phyloP scores from a whole-genome alignment of 2,329 filamentous ascomycete species.

The Dothideomycetes sp. region DNA sequence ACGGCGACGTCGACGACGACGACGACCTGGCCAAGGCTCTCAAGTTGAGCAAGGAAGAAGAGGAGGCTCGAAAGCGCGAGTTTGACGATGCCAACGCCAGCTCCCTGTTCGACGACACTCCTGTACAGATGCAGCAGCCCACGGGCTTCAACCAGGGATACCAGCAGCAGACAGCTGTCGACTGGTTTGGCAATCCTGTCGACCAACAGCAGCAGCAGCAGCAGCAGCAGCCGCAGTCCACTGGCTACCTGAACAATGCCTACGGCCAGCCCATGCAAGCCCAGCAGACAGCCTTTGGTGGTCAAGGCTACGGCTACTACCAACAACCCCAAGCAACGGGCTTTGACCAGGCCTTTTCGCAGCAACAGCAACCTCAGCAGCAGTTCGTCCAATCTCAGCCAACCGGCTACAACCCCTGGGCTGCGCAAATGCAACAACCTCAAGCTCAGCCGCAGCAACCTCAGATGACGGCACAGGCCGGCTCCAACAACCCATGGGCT shows the following conservation, averaged over 20 bases:
- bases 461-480: conserved; percentile 60
- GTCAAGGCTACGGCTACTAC: conserved; percentile 53
- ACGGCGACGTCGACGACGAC: conserved; percentile 47
- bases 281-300: conserved; percentile 53
- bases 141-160: conserved; percentile 96
- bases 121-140: conserved; percentile 55
- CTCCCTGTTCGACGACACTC: conserved; percentile 77
- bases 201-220: conserved; percentile 56
- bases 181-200: conserved; percentile 95
- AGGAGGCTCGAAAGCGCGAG: conserved; percentile 76
- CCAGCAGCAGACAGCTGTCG: conserved; percentile 89
- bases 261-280: conserved; percentile 74
- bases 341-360: conserved; percentile 48
- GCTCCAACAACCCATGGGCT: conserved; percentile 93
- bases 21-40: conserved; percentile 93
- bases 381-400: conserved; percentile 48
- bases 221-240: conserved; percentile 50
- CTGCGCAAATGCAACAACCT: conserved; percentile 30
- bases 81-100: conserved; percentile 77
- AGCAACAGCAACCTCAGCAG: conserved; percentile 41
- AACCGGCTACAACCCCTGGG: conserved; percentile 46
- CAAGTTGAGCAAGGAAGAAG: conserved; percentile 87
- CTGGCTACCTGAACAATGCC: conserved; percentile 57
- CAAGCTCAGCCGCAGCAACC: conserved; percentile 44
- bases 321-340: conserved; percentile 55